Base-by-base conservation (phyloP, 1,139 yeast genomes). In the Yamadazyma siamensis region DNA sequence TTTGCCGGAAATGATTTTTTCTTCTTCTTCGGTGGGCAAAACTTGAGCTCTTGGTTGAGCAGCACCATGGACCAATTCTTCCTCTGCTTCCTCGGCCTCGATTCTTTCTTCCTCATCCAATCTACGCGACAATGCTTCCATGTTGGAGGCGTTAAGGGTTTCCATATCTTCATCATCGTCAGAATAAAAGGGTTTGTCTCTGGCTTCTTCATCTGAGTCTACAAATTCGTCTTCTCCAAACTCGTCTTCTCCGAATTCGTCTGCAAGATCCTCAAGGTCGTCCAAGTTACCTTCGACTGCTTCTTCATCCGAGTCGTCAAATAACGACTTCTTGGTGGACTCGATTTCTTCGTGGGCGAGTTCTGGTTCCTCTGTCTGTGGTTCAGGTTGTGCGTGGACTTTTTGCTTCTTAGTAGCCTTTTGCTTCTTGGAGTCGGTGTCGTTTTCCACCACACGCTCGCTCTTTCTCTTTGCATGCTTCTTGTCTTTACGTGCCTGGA, bases 91-190 rank as follows among this genome's bases (percentile, higher is more conserved):
- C 48, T 75, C 77, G 10, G 82, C 91, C 46, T 84, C 95, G 38
- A 65, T 56, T 35, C 72, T 81, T 22, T 79, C 84, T 54, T 80
- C 87, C 47, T 79, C 80, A 46, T 82, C 94, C 38, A 85, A 66
- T 50, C 65, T 70, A 47, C 68, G 72, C 32, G 86, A 81, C 39
- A 81, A 73, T 6, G 85, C 83, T 61, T 85, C 94, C 86, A 84
- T 82, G 56, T 91, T 91, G 41, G 89, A 79, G 27, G 87, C 89
- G 50, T 86, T 88, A 50, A 91, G 72, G 34, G 73, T 75, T 39
- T 84, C 94, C 51, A 83, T 72, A 40, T 85, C 95, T 23, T 75
- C 84, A 43, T 79, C 91, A 23, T 68, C 77, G 50, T 89, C 96
- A 15, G 95, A 85, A 52, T 87, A 89, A 81, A 84, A 79, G 26